Base-by-base conservation (phyloP, 106 monocot species). In the Gastrodia elata region DNA sequence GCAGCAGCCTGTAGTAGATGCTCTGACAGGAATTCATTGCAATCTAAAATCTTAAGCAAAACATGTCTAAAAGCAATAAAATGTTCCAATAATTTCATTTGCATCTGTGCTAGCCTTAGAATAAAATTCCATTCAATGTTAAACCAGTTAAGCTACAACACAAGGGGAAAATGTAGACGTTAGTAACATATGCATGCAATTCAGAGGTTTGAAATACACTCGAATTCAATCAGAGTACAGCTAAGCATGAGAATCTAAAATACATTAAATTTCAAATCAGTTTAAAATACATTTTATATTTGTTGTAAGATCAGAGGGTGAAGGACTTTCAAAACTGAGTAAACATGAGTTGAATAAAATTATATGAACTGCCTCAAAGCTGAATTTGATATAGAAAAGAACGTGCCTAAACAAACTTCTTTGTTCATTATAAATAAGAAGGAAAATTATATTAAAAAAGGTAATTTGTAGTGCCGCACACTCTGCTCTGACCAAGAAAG, bases 1-100 rank as follows among this genome's bases (percentile, higher is more conserved):
- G 91, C 88, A 56, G 93, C 86, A 77, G 97, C 90, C 71, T 89
- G 81, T 79, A 98, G 75, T 35, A 98, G 85, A 91, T 93, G 84
- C 59, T 84, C 80, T 28, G 75, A 64, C 27, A 80, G 81, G 39
- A 77, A 85, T 76, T 98, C 97, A 39, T 80, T 91, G 80, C 84
- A 93, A 77, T 83, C 81, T 64, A 98, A 77, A 78, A 89, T 88
- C 78, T 83, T 84, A 80, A 98, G 91, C 72, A 98, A 75, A 33
- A 83, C 83, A 82, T 81, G 86, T 71, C 93, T 88, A 71, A 93
- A 98, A 40, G 93, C 83, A 77, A 98, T 81, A 38, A 88, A 88
- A 70, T 90, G 97, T 74, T 98, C 97, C 72, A 93, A 77, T 46
- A 98, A 69, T 68, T 88, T 86, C 68, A 93, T 76, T 80, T 93